phyloP scores from a whole-genome alignment of 1,139 yeast species.

The Hyphopichia khmerensis region DNA sequence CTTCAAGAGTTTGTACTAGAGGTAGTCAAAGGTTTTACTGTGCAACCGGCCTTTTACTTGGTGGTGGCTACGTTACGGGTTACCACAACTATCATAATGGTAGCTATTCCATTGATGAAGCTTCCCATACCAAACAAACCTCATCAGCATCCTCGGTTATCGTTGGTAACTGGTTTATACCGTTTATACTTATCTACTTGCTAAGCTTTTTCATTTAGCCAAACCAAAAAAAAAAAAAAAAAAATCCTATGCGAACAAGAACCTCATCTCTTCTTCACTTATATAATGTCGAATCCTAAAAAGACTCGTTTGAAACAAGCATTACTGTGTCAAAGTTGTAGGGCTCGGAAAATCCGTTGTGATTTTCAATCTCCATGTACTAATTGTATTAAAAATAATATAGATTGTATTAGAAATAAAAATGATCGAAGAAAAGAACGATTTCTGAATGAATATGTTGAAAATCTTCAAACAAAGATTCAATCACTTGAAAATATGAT shows the following conservation, averaged over 20 bases:
- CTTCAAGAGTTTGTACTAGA: constrained; percentile 25
- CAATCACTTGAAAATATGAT: constrained; percentile 25
- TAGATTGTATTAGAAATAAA: constrained; percentile 48
- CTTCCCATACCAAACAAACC: neutral
- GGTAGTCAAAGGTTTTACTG: neutral
- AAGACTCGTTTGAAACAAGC: constrained; percentile 1
- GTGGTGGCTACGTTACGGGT: neutral
- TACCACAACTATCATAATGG: neutral
- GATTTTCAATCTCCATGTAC: constrained; percentile 51
- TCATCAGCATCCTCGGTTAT: neutral
- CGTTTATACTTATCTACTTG: no score
- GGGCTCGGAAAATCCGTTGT: constrained; percentile 54
- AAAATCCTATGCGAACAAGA: no score
- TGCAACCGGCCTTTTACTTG: neutral
- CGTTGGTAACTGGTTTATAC: no score
- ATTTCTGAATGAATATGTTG: constrained; percentile 50
- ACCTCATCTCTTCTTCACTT: no score
- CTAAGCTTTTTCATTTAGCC: no score
- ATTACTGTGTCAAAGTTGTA: constrained; percentile 44
- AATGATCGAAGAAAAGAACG: constrained; percentile 54
- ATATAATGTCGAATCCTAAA: neutral
- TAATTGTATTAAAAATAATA: constrained; percentile 42
- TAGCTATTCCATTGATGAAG: neutral
- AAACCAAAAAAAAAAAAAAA: no score
- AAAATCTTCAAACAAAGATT: constrained; percentile 27